Percentiles rank a stretch among this genome's conserved stretches.
These are phyloP conservation scores for Chrysosphaeria jannelii DNA, from an alignment of 2,329 filamentous ascomycete species.

Conservation along the genomic window DNA sequence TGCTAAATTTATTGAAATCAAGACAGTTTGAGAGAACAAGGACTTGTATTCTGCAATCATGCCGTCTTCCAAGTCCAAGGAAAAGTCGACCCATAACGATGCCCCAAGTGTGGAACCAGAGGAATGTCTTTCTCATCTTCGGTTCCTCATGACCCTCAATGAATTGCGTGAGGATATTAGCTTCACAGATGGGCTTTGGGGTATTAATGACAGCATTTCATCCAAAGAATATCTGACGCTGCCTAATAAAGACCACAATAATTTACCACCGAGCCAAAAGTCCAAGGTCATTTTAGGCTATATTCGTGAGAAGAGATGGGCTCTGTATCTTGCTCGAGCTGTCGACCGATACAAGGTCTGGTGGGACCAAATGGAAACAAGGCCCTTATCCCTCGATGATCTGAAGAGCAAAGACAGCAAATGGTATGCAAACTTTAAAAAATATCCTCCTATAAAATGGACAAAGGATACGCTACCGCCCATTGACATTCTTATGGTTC, in stretches of 20 bases:
- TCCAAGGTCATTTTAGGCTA: constrained; percentile 15
- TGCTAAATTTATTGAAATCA: too few species aligned
- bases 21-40: too few species aligned
- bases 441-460: too few species aligned
- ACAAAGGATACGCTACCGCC: too few species aligned
- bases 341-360: constrained; percentile 37
- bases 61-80: too few species aligned
- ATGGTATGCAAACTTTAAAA: not conserved
- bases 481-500: constrained; percentile 55
- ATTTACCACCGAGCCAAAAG: too few species aligned
- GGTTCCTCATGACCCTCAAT: constrained; percentile 37
- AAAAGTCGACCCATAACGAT: too few species aligned
- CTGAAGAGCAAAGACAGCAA: constrained; percentile 13
- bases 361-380: too few species aligned
- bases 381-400: constrained; percentile 4
- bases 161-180: constrained; percentile 35
- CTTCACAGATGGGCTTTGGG: constrained; percentile 34
- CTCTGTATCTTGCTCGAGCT: constrained; percentile 34
- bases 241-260: constrained; percentile 1
- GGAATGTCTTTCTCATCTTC: constrained; percentile 48
- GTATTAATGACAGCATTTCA: constrained; percentile 18
- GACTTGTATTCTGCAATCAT: too few species aligned
- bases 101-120: too few species aligned
- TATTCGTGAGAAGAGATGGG: constrained; percentile 44
- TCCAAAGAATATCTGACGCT: not conserved